A percentile compares a stretch with the other conserved stretches of the same genome.
These are phyloP conservation scores for Blastobotrys americana DNA, from an alignment of 805 yeast genomes.

Conservation along the genomic window DNA sequence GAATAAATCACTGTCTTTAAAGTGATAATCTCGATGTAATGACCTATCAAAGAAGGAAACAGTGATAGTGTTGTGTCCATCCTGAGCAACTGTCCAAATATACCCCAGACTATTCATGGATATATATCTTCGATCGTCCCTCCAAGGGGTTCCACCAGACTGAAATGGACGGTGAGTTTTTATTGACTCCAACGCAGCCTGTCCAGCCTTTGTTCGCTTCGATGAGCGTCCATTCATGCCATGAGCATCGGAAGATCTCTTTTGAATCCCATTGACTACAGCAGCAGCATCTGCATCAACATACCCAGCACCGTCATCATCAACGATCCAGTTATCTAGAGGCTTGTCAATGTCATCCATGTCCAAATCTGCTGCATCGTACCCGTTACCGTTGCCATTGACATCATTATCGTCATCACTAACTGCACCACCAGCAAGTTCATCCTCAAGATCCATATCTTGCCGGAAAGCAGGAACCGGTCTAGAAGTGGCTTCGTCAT, in stretches of 20 bases:
- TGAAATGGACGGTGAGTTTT: conserved; percentile 49
- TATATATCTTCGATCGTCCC: conserved; percentile 60
- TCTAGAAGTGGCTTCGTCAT: neutral
- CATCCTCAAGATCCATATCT: neutral
- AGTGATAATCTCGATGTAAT: conserved; percentile 71
- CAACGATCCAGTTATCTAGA: conserved; percentile 52
- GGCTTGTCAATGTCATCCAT: conserved; percentile 34
- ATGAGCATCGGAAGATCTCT: too few relatives aligned
- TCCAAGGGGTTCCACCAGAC: conserved; percentile 86
- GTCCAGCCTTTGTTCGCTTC: neutral
- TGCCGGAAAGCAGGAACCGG: neutral
- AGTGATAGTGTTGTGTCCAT: conserved; percentile 62
- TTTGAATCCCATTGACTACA: conserved; percentile 6
- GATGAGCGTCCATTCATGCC: conserved; percentile 10
- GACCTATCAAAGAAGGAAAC: conserved; percentile 81
- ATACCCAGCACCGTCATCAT: conserved; percentile 55
- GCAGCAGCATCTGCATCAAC: conserved; percentile 14
- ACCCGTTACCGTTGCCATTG: conserved; percentile 27
- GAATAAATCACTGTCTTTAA: conserved; percentile 63
- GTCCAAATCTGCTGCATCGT: conserved; percentile 16
- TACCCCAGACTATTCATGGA: conserved; percentile 78
- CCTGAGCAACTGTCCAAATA: conserved; percentile 66
- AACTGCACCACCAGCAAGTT: conserved; percentile 24
- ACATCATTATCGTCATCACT: conserved; percentile 13
- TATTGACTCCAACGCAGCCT: neutral